phyloP scores from a whole-genome alignment of 2,329 filamentous ascomycete genomes.

The Atkinsonella texensis region DNA sequence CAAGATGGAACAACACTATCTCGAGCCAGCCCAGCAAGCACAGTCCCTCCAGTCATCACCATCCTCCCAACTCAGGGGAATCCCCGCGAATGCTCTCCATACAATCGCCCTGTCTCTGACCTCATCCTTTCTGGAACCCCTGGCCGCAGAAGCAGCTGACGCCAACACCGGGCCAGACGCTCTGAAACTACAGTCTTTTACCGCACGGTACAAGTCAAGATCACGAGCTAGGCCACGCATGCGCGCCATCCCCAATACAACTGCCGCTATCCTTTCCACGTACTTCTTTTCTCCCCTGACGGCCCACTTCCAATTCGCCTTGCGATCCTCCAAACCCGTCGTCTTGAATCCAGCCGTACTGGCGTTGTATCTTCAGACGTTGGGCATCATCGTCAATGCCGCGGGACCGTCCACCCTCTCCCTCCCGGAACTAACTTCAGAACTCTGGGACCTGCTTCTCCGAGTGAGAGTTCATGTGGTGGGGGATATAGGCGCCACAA shows the following conservation, averaged over 20 bases:
- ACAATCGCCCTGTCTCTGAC: slow-evolving; percentile 56
- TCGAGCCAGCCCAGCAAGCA: slow-evolving; percentile 19
- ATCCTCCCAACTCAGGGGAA: slow-evolving; percentile 30
- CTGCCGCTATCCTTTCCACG: slow-evolving; percentile 62
- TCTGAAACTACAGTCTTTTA: slow-evolving; percentile 84
- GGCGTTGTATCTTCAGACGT: slow-evolving; percentile 70
- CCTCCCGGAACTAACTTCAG: slow-evolving; percentile 68
- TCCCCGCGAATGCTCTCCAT: slow-evolving; percentile 51
- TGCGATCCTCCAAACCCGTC: slow-evolving; percentile 40
- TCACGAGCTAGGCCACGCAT: slow-evolving; percentile 26
- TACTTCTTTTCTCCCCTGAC: slow-evolving; percentile 82
- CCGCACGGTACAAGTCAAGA: slow-evolving; percentile 37
- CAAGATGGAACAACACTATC: slow-evolving; percentile 61
- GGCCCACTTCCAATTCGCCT: slow-evolving; percentile 61
- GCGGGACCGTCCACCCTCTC: slow-evolving; percentile 67
- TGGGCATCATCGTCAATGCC: slow-evolving; percentile 72
- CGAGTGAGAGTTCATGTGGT: slow-evolving; percentile 47
- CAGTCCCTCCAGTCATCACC: slow-evolving; percentile 15
- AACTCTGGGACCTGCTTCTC: slow-evolving; percentile 76
- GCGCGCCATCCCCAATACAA: slow-evolving; percentile 59
- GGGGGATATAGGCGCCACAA: slow-evolving; percentile 54
- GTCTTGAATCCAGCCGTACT: slow-evolving; percentile 67
- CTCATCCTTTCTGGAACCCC: slow-evolving; percentile 62
- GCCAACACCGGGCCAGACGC: slow-evolving; percentile 65
- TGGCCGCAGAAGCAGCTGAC: slow-evolving; percentile 75